A percentile compares a stretch with the other conserved stretches of the same genome.
phyloP scores from a whole-genome alignment of 2,329 filamentous ascomycete species.

The Colletotrichum spaethianum region DNA sequence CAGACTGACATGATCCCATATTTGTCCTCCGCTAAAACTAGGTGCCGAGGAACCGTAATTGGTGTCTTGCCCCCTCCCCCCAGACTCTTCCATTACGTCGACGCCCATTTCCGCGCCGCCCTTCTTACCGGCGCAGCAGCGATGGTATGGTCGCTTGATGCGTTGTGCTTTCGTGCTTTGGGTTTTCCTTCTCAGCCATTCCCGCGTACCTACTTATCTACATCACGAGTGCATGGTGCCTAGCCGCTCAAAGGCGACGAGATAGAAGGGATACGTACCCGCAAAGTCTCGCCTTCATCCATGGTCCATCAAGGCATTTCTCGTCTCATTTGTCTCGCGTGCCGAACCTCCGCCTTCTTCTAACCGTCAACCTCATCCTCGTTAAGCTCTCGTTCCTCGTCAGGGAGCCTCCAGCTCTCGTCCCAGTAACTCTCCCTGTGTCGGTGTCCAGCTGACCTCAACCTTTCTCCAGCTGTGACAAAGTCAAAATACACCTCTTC shows the following conservation, averaged over 20 bases:
- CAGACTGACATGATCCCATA: constrained; percentile 38
- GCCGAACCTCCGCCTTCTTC: constrained; percentile 31
- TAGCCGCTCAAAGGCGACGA: not conserved
- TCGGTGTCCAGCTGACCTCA: constrained; percentile 38
- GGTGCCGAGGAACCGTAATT: constrained; percentile 36
- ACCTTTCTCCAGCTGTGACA: constrained; percentile 39
- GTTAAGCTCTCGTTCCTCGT: constrained; percentile 4
- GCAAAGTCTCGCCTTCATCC: not conserved
- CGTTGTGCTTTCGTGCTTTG: constrained; percentile 1
- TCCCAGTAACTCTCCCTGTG: constrained; percentile 23
- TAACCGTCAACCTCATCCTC: constrained; percentile 5
- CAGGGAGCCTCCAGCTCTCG: constrained; percentile 24
- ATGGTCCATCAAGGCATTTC: not conserved
- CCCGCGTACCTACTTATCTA: not conserved
- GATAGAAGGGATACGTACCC: constrained; percentile 9
- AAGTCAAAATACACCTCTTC: constrained; percentile 33
- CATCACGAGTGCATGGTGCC: not conserved
- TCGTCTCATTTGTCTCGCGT: constrained; percentile 32
- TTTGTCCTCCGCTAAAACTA: constrained; percentile 23
- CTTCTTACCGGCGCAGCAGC: not conserved
- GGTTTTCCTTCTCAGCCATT: not conserved
- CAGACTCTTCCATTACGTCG: constrained; percentile 26
- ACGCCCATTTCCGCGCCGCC: constrained; percentile 15
- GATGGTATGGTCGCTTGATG: not conserved
- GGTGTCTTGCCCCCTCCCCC: constrained; percentile 27